phyloP scores from a whole-genome alignment of 106 monocot genomes.

The Narthecium ossifragum region DNA sequence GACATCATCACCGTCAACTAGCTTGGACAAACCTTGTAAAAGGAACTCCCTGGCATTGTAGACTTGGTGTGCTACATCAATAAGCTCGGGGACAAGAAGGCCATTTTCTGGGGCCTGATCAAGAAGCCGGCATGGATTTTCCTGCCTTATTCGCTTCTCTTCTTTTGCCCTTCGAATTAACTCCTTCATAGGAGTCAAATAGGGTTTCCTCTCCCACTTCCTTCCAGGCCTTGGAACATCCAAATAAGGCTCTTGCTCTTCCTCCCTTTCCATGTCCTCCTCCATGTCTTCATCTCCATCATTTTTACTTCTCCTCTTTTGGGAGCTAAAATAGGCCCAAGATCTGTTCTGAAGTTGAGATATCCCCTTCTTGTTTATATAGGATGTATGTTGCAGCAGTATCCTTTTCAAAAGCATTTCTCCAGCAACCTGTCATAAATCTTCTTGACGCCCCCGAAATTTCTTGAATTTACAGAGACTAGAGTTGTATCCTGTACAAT shows the following conservation, averaged over 20 bases:
- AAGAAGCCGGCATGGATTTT: conserved; percentile 50
- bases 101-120: conserved; percentile 69
- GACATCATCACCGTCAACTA: conserved; percentile 28
- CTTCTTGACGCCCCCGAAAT: conserved; percentile 11
- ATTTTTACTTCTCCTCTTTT: conserved; percentile 1
- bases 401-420: conserved; percentile 18
- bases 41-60: conserved; percentile 31
- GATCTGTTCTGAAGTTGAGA: background rate
- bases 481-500: no score
- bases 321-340: conserved; percentile 5
- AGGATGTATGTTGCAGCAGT: background rate
- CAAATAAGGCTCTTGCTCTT: conserved; percentile 23
- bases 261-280: conserved; percentile 3
- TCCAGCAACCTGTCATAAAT: background rate
- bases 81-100: conserved; percentile 52
- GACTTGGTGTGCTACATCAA: conserved; percentile 54
- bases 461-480: no score
- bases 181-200: conserved; percentile 50
- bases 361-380: conserved; percentile 3
- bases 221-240: conserved; percentile 56
- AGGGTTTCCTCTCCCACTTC: conserved; percentile 77
- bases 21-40: conserved; percentile 30
- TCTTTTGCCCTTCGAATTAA: conserved; percentile 54
- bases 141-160: conserved; percentile 37
- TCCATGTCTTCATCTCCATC: conserved; percentile 10